Conservation (phyloP, 2,329 filamentous ascomycete genomes). For the Paecilomyces sp. region DNA sequence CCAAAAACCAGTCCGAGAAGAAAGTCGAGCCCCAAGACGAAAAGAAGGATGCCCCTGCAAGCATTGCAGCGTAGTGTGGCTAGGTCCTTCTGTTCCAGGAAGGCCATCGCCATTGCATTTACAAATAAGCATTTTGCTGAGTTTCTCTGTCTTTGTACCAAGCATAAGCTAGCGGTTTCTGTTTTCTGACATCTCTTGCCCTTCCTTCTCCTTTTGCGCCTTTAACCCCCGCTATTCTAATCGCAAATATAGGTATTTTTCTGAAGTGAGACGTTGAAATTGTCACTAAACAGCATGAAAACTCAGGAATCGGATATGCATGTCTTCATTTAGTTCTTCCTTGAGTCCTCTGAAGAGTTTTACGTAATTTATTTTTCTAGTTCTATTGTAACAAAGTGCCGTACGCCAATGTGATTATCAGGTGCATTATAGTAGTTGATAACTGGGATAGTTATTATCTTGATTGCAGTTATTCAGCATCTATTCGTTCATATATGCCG, state of each 20-base stretch:
- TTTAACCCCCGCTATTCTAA: neutral
- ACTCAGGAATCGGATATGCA: no score
- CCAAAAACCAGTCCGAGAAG: neutral
- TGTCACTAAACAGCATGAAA: neutral
- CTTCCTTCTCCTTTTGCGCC: neutral
- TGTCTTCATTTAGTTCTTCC: no score
- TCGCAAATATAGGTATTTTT: neutral
- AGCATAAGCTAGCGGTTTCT: neutral
- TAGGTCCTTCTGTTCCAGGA: neutral
- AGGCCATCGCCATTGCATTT: neutral
- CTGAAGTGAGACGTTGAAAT: neutral
- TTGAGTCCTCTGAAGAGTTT: no score
- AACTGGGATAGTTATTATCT: no score
- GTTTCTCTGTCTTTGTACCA: neutral
- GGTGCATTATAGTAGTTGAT: no score
- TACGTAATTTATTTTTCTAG: no score
- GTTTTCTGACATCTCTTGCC: neutral
- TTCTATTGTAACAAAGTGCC: no score
- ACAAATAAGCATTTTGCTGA: neutral
- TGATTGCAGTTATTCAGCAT: no score
- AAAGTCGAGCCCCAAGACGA: neutral
- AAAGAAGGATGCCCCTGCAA: neutral
- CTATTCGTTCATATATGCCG: no score
- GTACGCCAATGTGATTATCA: no score
- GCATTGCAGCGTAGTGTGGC: neutral